Percentiles rank a stretch among this genome's conserved stretches.
These are phyloP conservation scores for Apophysomyces sp. DNA, from an alignment of 371 early-diverging fungal species.

Conservation along the genomic window DNA sequence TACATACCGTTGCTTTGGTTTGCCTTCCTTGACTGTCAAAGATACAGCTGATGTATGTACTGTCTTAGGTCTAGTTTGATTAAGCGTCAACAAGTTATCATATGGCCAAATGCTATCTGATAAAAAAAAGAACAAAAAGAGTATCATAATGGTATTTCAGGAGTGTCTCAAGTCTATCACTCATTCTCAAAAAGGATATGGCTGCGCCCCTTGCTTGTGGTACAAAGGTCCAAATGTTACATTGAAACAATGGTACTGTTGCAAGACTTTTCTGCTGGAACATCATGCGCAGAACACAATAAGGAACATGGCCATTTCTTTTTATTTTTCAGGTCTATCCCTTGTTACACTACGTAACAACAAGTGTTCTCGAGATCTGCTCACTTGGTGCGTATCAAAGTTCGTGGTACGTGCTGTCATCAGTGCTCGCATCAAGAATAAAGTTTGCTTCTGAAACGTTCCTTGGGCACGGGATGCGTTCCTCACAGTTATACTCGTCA, in stretches of 20 bases:
- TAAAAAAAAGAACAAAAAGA: too few species aligned
- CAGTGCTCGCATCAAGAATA: not conserved
- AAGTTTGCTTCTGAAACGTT: not conserved
- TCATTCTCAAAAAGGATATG: not conserved
- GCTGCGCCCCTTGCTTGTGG: not conserved
- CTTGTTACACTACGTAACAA: not conserved
- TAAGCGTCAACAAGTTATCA: too few species aligned
- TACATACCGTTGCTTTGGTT: too few species aligned
- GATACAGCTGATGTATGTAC: too few species aligned
- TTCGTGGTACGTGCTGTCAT: constrained; percentile 3
- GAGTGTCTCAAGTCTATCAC: not conserved
- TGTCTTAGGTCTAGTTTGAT: too few species aligned
- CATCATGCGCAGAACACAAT: not conserved
- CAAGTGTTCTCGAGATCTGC: not conserved
- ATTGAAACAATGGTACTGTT: not conserved
- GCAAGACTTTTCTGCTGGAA: not conserved
- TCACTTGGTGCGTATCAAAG: not conserved
- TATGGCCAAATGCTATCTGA: too few species aligned
- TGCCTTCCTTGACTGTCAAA: too few species aligned
- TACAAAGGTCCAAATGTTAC: not conserved
- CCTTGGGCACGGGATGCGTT: not conserved
- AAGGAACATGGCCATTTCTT: not conserved
- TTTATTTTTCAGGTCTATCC: not conserved
- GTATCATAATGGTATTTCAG: too few species aligned
- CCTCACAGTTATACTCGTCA: not conserved